These are phyloP conservation scores for Penicillium vulpinum DNA, from an alignment of 2,329 filamentous ascomycete species.

Conservation along the genomic window DNA sequence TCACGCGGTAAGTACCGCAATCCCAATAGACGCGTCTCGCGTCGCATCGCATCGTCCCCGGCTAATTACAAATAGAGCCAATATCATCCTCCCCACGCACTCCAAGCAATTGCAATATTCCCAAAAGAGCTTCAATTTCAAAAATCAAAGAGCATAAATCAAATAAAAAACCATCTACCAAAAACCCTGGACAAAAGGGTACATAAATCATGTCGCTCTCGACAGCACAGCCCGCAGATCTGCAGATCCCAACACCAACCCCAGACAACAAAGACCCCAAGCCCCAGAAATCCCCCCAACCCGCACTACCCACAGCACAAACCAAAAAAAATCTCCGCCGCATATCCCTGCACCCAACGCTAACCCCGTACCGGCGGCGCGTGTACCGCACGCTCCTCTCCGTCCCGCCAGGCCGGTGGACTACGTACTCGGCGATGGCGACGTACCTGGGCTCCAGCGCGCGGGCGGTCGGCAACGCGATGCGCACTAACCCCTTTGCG, in stretches of 20 bases:
- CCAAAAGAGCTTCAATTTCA: background rate
- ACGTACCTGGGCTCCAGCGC: slow-evolving; percentile 68
- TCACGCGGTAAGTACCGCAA: slow-evolving; percentile 4
- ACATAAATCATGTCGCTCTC: background rate
- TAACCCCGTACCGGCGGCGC: slow-evolving; percentile 52
- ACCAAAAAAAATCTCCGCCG: slow-evolving; percentile 37
- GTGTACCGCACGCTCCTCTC: slow-evolving; percentile 74
- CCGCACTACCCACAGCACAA: background rate
- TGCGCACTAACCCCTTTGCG: slow-evolving; percentile 78
- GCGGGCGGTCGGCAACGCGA: slow-evolving; percentile 73
- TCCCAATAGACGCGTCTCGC: slow-evolving; percentile 14
- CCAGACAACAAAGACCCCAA: background rate
- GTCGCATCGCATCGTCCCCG: slow-evolving; percentile 6
- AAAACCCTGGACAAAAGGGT: background rate
- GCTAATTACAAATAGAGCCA: slow-evolving; percentile 2
- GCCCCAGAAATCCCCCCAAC: background rate
- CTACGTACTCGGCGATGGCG: slow-evolving; percentile 74
- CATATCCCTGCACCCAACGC: slow-evolving; percentile 46
- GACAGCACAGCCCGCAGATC: background rate
- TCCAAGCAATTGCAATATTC: slow-evolving; percentile 14
- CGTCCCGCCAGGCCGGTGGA: slow-evolving; percentile 72
- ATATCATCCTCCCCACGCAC: slow-evolving; percentile 20
- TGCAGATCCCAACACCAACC: background rate
- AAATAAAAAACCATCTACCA: background rate
- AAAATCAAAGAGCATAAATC: background rate